A percentile compares a stretch with the other conserved stretches of the same genome.
phyloP scores from a whole-genome alignment of 345 rosid genomes.

The Gossypium herbaceum region DNA sequence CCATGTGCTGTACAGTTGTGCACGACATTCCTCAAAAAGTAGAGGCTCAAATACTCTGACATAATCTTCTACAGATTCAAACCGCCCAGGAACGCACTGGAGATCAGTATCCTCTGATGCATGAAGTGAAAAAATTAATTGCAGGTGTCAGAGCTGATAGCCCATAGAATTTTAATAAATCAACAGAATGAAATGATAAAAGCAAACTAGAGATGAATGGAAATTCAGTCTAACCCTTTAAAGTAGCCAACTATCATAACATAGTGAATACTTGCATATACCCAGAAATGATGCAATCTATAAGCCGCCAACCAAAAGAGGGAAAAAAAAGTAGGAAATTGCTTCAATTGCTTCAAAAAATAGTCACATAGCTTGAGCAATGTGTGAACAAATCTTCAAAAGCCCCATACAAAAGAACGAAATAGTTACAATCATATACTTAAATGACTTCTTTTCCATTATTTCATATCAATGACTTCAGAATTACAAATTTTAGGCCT shows the following conservation, averaged over 20 bases:
- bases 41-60: constrained; percentile 94
- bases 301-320: background rate
- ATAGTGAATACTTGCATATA: background rate
- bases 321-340: background rate
- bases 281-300: background rate
- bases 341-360: background rate
- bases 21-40: constrained; percentile 99
- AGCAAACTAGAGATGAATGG: background rate
- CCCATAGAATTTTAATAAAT: background rate
- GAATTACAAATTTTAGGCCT: background rate
- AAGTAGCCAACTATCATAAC: background rate
- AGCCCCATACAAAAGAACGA: background rate
- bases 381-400: background rate
- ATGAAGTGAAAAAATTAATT: constrained; percentile 19
- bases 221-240: background rate
- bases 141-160: background rate
- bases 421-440: background rate
- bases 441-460: background rate
- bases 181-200: background rate
- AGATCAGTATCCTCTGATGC: constrained; percentile 81
- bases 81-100: constrained; percentile 82
- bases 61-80: constrained; percentile 90
- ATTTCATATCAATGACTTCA: background rate
- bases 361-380: background rate
- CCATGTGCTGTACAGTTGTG: constrained; percentile 93